These are phyloP conservation scores for Trametes pubescens DNA, from an alignment of 1,284 basidiomycete species.

Conservation along the genomic window DNA sequence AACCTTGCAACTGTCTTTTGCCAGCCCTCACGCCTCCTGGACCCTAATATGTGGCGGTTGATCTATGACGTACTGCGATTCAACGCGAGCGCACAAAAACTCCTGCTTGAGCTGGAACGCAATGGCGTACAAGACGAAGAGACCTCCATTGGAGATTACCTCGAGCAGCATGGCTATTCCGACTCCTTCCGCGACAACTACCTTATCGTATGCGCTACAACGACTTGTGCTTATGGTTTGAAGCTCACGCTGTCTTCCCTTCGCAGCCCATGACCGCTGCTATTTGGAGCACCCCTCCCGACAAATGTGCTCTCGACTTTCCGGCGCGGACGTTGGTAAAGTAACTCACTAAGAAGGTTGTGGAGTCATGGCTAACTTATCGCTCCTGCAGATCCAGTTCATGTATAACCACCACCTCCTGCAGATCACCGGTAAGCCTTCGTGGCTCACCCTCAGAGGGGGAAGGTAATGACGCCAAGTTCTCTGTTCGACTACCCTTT, in stretches of 20 bases:
- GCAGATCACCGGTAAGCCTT: constrained; percentile 77
- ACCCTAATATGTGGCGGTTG: constrained; percentile 77
- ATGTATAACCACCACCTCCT: constrained; percentile 85
- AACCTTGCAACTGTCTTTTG: constrained; percentile 71
- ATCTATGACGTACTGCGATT: constrained; percentile 83
- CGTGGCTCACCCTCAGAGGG: constrained; percentile 80
- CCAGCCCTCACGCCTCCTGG: constrained; percentile 67
- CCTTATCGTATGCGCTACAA: constrained; percentile 65
- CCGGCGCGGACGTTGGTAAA: constrained; percentile 74
- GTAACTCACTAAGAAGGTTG: not conserved
- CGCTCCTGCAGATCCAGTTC: constrained; percentile 61
- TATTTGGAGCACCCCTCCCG: constrained; percentile 84
- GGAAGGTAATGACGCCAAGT: constrained; percentile 61
- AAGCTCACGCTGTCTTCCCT: not conserved
- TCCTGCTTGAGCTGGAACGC: constrained; percentile 43
- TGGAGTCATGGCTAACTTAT: not conserved
- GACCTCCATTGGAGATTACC: constrained; percentile 74
- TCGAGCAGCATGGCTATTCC: constrained; percentile 74
- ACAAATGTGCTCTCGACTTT: constrained; percentile 76
- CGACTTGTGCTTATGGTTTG: not conserved
- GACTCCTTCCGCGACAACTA: constrained; percentile 79
- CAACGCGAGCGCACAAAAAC: constrained; percentile 68
- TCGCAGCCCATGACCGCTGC: constrained; percentile 81
- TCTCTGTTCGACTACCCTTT: too few species aligned
- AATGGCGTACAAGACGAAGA: constrained; percentile 42